These are phyloP conservation scores for Suillus cothurnatus DNA, from an alignment of 768 basidiomycete genomes.

Conservation along the genomic window DNA sequence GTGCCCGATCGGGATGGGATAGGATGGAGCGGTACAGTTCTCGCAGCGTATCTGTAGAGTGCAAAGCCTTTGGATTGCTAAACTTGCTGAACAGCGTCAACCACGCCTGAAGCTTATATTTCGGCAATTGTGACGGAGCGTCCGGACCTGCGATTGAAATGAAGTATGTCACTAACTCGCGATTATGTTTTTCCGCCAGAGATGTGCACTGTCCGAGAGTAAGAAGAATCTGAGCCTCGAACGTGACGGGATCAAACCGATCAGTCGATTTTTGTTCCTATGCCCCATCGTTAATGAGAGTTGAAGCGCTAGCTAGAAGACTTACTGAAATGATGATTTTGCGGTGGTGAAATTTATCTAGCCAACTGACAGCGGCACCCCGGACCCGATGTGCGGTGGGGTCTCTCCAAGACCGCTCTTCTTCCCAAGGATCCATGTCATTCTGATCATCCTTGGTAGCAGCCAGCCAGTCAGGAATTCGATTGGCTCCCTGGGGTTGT, in stretches of 20 bases:
- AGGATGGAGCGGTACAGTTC: constrained; percentile 72
- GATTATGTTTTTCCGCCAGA: constrained; percentile 85
- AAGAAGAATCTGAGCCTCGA: constrained; percentile 79
- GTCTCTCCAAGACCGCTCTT: constrained; percentile 77
- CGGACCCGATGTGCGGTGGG: constrained; percentile 68
- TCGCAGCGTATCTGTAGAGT: constrained; percentile 65
- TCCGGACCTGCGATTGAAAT: constrained; percentile 51
- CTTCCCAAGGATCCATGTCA: constrained; percentile 50
- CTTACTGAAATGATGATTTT: constrained; percentile 39
- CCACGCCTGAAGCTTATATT: constrained; percentile 71
- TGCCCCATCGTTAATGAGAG: not conserved
- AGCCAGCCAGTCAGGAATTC: constrained; percentile 30
- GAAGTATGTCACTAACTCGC: constrained; percentile 86
- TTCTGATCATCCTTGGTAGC: constrained; percentile 21
- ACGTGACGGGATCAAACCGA: constrained; percentile 73
- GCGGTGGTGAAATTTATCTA: constrained; percentile 32
- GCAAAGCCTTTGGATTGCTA: constrained; percentile 87
- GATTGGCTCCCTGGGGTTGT: constrained; percentile 1
- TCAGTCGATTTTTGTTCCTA: constrained; percentile 47
- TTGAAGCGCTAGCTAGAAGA: not conserved
- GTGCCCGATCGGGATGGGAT: constrained; percentile 77
- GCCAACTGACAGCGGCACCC: constrained; percentile 50
- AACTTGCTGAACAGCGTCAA: constrained; percentile 89
- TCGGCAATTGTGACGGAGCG: constrained; percentile 46
- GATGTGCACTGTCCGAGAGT: constrained; percentile 68